These are phyloP conservation scores for Monilinia aucupariae DNA, from an alignment of 2,329 filamentous ascomycete genomes.

Conservation along the genomic window DNA sequence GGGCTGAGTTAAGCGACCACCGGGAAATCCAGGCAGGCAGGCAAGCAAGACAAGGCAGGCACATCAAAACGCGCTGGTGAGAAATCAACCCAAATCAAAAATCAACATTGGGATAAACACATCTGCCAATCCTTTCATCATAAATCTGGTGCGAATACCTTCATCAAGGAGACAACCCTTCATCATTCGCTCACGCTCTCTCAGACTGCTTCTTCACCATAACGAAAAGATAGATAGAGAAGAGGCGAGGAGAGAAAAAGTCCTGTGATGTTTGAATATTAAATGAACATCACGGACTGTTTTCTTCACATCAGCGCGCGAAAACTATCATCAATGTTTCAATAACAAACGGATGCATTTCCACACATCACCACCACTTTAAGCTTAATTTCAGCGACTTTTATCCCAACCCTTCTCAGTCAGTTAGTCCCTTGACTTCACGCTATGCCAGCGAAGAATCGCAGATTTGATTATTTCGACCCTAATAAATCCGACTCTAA, in stretches of 20 bases:
- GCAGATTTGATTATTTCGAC: constrained; percentile 59
- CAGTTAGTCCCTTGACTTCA: too few species aligned
- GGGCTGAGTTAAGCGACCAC: not conserved
- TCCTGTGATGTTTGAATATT: not conserved
- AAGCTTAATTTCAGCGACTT: not conserved
- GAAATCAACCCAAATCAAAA: constrained; percentile 10
- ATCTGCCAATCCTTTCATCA: not conserved
- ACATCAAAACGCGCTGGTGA: constrained; percentile 8
- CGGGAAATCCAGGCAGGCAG: constrained; percentile 13
- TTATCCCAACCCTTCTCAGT: too few species aligned
- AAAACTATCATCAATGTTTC: constrained; percentile 14
- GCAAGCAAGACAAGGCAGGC: not conserved
- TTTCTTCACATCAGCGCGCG: too few species aligned
- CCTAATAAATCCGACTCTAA: constrained; percentile 62
- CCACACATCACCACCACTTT: not conserved
- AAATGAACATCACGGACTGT: not conserved
- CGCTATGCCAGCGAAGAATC: constrained; percentile 34
- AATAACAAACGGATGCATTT: constrained; percentile 3
- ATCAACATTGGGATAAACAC: constrained; percentile 6
- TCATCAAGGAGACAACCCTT: not conserved
- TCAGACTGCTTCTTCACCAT: not conserved
- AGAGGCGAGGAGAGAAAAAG: not conserved
- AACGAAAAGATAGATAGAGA: not conserved
- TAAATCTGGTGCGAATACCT: constrained; percentile 1
- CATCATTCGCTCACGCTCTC: not conserved